Evolutionary conservation across 2,329 filamentous ascomycete species (phyloP).

Genomic region (Neurospora sp.): DNA sequence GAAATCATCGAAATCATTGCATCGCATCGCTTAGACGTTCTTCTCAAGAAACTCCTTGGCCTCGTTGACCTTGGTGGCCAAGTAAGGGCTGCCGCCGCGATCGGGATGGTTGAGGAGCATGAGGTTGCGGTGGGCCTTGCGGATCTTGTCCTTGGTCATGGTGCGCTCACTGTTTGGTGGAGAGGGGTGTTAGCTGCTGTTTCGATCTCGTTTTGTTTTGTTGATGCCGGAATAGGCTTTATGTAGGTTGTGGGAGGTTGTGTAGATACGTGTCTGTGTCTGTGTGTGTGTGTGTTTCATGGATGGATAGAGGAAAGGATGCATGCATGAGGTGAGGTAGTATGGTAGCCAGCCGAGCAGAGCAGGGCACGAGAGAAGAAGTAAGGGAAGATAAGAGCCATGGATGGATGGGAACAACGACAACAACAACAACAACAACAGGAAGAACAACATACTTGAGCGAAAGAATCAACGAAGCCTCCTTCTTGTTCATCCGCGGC

Average conservation of each 20-base stretch:
- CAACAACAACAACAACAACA: too few species aligned
- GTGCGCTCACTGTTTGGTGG: constrained; percentile 59
- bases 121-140: constrained; percentile 87
- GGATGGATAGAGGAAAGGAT: not conserved
- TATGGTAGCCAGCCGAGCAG: not conserved
- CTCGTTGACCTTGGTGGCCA: constrained; percentile 97
- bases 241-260: not conserved
- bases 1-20: too few species aligned
- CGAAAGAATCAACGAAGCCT: constrained; percentile 83
- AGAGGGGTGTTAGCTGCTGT: not conserved
- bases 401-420: not conserved
- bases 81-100: constrained; percentile 88
- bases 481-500: constrained; percentile 81
- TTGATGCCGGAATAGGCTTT: not conserved
- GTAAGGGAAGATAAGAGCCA: not conserved
- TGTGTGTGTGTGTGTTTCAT: not conserved
- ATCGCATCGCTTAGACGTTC: constrained; percentile 20
- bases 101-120: constrained; percentile 99
- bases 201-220: not conserved
- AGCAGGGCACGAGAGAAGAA: not conserved
- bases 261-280: not conserved
- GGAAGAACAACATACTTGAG: constrained; percentile 55
- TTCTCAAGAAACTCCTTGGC: constrained; percentile 96
- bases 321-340: not conserved
- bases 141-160: constrained; percentile 83